Evolutionary conservation across 129 eudicot genomes (phyloP).

Genomic region (Lactuca saligna): DNA sequence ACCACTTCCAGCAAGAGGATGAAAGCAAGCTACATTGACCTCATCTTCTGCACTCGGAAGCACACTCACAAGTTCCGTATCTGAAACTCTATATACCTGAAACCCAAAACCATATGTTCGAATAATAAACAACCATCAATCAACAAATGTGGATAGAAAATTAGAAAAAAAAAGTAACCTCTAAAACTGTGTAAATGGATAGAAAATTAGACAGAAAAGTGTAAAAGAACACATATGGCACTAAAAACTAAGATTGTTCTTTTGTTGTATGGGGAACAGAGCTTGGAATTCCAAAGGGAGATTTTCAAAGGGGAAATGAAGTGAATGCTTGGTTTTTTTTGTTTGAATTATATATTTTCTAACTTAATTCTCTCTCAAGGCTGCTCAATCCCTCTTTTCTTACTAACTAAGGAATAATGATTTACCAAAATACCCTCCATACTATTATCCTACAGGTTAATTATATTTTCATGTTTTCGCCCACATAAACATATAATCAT

Average conservation of each 20-base stretch:
- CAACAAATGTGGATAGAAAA: no score
- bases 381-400: constrained; percentile 46
- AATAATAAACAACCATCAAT: no score
- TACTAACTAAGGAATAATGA: constrained; percentile 63
- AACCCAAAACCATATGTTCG: no score
- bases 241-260: constrained; percentile 60
- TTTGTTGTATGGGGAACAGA: constrained; percentile 73
- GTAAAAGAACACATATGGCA: constrained; percentile 67
- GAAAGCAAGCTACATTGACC: no score
- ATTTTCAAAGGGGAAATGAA: constrained; percentile 65
- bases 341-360: constrained; percentile 35
- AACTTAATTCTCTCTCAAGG: constrained; percentile 43
- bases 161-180: no score
- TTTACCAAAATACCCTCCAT: constrained; percentile 40
- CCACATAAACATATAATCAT: constrained; percentile 33
- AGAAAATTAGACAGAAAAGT: constrained; percentile 35
- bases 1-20: no score
- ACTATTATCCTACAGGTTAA: background rate
- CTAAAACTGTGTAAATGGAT: no score
- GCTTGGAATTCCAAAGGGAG: constrained; percentile 98
- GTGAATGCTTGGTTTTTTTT: constrained; percentile 51
- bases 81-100: no score
- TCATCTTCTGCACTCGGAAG: no score
- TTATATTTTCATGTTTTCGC: constrained; percentile 8
- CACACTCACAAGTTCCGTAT: no score